A percentile compares a stretch with the other conserved stretches of the same genome.
These are phyloP conservation scores for Veloboletus limbatus DNA, from an alignment of 1,284 basidiomycete genomes.

Conservation along the genomic window DNA sequence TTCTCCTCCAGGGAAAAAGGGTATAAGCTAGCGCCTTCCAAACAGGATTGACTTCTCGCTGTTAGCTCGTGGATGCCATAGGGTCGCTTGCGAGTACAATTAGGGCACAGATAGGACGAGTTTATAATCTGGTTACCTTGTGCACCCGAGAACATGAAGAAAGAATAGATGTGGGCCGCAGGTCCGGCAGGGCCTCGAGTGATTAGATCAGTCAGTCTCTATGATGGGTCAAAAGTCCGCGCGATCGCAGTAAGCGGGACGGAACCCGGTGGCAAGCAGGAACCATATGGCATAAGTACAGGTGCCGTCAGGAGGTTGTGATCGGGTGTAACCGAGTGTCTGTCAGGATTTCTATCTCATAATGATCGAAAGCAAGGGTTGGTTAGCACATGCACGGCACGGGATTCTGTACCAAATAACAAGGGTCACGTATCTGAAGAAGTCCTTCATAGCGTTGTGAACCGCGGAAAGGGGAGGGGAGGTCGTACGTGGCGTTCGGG, in stretches of 20 bases:
- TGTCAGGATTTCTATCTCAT: slow-evolving; percentile 19
- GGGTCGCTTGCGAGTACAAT: slow-evolving; percentile 12
- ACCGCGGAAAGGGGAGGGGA: slow-evolving; percentile 10
- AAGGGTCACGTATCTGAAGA: slow-evolving; percentile 29
- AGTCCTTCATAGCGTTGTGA: slow-evolving; percentile 9
- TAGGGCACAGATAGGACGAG: slow-evolving; percentile 6
- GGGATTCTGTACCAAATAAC: slow-evolving; percentile 16
- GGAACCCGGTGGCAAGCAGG: slow-evolving; percentile 35
- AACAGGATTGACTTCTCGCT: slow-evolving; percentile 22
- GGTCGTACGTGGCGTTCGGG: not conserved
- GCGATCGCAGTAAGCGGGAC: slow-evolving; percentile 30
- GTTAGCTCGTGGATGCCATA: not conserved
- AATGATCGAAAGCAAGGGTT: slow-evolving; percentile 11
- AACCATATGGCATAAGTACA: slow-evolving; percentile 37
- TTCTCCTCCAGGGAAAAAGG: slow-evolving; percentile 18
- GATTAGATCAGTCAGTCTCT: slow-evolving; percentile 28
- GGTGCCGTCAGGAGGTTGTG: slow-evolving; percentile 29
- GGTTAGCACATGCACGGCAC: slow-evolving; percentile 17
- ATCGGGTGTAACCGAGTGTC: slow-evolving; percentile 27
- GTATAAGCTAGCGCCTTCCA: slow-evolving; percentile 23
- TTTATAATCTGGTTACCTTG: slow-evolving; percentile 13
- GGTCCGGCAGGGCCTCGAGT: slow-evolving; percentile 14
- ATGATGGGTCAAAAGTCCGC: slow-evolving; percentile 25
- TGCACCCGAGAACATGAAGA: slow-evolving; percentile 17
- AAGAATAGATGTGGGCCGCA: slow-evolving; percentile 22